These are phyloP conservation scores for Platismatia glauca DNA, from an alignment of 495 filamentous ascomycete genomes.

Conservation along the genomic window DNA sequence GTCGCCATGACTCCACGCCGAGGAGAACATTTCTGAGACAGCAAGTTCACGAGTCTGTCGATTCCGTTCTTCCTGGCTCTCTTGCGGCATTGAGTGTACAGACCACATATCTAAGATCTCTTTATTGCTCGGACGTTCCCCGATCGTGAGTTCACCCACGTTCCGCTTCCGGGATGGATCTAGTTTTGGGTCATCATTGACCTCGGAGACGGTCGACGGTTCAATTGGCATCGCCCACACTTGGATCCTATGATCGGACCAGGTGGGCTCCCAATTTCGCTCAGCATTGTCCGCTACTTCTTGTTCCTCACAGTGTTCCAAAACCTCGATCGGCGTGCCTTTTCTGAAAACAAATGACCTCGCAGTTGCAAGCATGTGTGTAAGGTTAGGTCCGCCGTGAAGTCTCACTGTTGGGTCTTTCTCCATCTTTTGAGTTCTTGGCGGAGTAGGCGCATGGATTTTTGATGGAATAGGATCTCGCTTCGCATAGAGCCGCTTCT, in stretches of 20 bases:
- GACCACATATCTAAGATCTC: slow-evolving; percentile 9
- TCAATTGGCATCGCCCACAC: slow-evolving; percentile 71
- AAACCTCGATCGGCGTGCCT: slow-evolving; percentile 57
- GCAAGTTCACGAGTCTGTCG: slow-evolving; percentile 48
- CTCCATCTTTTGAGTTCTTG: slow-evolving; percentile 5
- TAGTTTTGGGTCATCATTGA: slow-evolving; percentile 13
- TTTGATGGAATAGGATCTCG: slow-evolving; percentile 21
- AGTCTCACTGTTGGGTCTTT: slow-evolving; percentile 45
- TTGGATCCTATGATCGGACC: slow-evolving; percentile 61
- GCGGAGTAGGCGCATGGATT: slow-evolving; percentile 7
- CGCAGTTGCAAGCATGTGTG: slow-evolving; percentile 70
- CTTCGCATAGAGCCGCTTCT: slow-evolving; percentile 21
- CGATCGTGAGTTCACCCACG: slow-evolving; percentile 46
- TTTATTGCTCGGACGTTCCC: slow-evolving; percentile 16
- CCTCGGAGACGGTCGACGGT: slow-evolving; percentile 21
- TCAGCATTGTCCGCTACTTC: slow-evolving; percentile 20
- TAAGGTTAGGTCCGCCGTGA: slow-evolving; percentile 68
- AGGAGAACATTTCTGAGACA: slow-evolving; percentile 75
- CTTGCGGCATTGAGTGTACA: not conserved
- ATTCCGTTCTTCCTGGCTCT: slow-evolving; percentile 31
- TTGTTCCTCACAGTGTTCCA: slow-evolving; percentile 46
- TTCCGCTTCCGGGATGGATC: slow-evolving; percentile 51
- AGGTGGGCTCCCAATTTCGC: slow-evolving; percentile 49
- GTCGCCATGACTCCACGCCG: slow-evolving; percentile 61
- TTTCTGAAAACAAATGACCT: slow-evolving; percentile 82